A percentile compares a stretch with the other conserved stretches of the same genome.
Evolutionary conservation across 768 basidiomycete genomes (phyloP).

Genomic region (Saitozyma podzolica): DNA sequence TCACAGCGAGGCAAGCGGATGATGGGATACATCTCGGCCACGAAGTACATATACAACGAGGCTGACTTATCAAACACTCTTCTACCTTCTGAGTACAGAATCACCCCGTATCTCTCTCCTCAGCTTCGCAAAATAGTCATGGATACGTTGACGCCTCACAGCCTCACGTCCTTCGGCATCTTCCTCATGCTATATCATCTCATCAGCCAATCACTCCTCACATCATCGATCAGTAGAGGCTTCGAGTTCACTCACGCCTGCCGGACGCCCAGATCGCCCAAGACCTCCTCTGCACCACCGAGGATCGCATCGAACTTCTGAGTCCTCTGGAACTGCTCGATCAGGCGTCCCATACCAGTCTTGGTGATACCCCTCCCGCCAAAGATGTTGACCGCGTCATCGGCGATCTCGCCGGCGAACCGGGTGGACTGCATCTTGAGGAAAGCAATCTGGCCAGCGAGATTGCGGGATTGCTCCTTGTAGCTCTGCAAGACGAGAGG

Average conservation of each 20-base stretch:
- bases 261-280: constrained; percentile 51
- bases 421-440: constrained; percentile 76
- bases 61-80: too few species aligned
- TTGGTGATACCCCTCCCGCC: constrained; percentile 41
- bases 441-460: constrained; percentile 79
- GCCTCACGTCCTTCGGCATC: constrained; percentile 46
- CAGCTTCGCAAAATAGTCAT: too few species aligned
- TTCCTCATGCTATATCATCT: constrained; percentile 35
- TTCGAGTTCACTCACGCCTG: constrained; percentile 43
- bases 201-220: constrained; percentile 2
- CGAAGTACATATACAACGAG: too few species aligned
- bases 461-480: constrained; percentile 68
- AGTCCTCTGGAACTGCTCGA: constrained; percentile 51
- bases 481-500: constrained; percentile 57
- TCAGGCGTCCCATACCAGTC: constrained; percentile 42
- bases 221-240: neutral
- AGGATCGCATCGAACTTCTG: constrained; percentile 53
- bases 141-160: constrained; percentile 13
- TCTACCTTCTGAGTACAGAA: too few species aligned
- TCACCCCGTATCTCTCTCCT: too few species aligned
- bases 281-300: constrained; percentile 45
- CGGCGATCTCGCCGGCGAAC: constrained; percentile 73
- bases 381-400: constrained; percentile 76
- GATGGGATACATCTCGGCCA: too few species aligned
- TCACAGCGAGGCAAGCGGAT: too few species aligned